Evolutionary conservation across 495 filamentous ascomycete species (phyloP), one percentile per base, ranked within the genome.

Genomic region (Penicillium robsamsonii): DNA sequence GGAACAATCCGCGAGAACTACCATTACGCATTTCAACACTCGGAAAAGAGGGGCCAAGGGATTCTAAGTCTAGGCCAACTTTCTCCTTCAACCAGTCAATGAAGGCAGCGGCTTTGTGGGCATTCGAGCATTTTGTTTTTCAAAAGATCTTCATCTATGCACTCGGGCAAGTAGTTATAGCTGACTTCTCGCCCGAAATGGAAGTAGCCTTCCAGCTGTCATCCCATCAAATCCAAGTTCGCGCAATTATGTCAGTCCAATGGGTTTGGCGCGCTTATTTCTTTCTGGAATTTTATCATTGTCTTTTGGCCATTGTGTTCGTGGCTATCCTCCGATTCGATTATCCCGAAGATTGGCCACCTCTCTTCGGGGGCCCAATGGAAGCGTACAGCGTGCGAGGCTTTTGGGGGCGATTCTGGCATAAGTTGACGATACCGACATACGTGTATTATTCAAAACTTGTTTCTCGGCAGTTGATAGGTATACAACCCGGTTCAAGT

Each of bases 401-500:
- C 6, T 50, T 50, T 27, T 50, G 47, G 47, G 31, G 20, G 11
- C 18, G 9, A n/a, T 50, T 50, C 31, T 50, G 47, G 47, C 47
- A 50, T 10, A 10, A 38, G 5, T 8, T 50, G 29, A 37, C 31
- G 0, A 35, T 35, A 24, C 47, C 30, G 4, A 50, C 47, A 10
- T 50, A 50, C 11, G 11, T 37, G 1, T 15, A 38, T 25, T 50
- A 50, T 25, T 35, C 30, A 10, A 9, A 18, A 3, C 1, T 24
- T 25, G n/a, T 12, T 30, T 31, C 45, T 12, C 27, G 45, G 2
- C 24, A 30, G 1, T 17, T 47, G 1, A 8, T 47, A 0, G 8
- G 25, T 17, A 8, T 47, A 11, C 27, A 33, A 15, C 29, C 45
- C 2, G 25, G 45, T 3, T 47, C 45, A 11, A 12, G 8, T 4